Conservation (phyloP, 768 basidiomycete species). For the Tylopilus felleus region DNA sequence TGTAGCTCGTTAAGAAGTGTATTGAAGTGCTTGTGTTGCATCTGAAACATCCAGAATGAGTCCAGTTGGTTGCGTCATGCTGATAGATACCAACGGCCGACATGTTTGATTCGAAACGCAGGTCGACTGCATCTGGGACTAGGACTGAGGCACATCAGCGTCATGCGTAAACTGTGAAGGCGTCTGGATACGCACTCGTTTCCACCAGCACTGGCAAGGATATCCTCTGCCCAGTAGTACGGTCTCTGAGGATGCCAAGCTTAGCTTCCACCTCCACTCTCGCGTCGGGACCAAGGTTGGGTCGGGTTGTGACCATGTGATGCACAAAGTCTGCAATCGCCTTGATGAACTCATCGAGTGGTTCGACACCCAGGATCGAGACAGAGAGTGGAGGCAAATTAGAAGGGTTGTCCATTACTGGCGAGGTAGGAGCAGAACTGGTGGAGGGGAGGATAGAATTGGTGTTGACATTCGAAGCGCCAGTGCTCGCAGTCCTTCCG, state of each 20-base stretch:
- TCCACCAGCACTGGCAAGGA: constrained; percentile 74
- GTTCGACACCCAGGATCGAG: constrained; percentile 86
- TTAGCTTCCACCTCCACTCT: constrained; percentile 89
- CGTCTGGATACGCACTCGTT: constrained; percentile 58
- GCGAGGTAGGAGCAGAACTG: constrained; percentile 10
- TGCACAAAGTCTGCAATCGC: constrained; percentile 88
- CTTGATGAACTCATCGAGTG: constrained; percentile 89
- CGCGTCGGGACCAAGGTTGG: constrained; percentile 46
- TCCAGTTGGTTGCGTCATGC: constrained; percentile 4
- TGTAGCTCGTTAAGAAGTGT: constrained; percentile 80
- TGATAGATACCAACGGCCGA: constrained; percentile 54
- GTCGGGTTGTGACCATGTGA: constrained; percentile 59
- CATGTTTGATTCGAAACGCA: constrained; percentile 94
- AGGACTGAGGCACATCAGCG: constrained; percentile 51
- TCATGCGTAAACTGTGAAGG: not conserved
- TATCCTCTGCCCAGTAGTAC: constrained; percentile 52
- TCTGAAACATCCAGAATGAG: constrained; percentile 39
- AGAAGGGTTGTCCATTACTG: constrained; percentile 26
- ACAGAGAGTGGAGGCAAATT: constrained; percentile 63
- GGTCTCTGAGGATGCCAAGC: constrained; percentile 72
- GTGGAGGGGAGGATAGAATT: constrained; percentile 7
- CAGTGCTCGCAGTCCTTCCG: constrained; percentile 12
- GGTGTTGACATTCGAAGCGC: constrained; percentile 25
- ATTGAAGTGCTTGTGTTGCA: constrained; percentile 88
- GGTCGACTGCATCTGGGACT: constrained; percentile 52